Conservation (phyloP, 306 rosid genomes). For the Trifolium pratense region DNA sequence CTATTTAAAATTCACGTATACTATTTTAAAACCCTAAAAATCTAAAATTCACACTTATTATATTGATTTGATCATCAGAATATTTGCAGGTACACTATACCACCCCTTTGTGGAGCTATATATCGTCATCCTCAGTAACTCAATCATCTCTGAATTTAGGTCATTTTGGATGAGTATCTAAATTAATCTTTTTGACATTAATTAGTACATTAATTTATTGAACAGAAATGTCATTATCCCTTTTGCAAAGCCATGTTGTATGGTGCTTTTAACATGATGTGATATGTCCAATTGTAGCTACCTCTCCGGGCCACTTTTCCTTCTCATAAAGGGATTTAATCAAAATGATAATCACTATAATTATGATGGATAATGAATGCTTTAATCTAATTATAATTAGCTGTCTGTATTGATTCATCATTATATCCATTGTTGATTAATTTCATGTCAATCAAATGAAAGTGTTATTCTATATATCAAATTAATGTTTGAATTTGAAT, state of each 20-base stretch:
- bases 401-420: neutral
- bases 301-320: neutral
- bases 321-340: conserved; percentile 4
- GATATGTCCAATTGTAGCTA: conserved; percentile 34
- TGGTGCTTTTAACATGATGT: conserved; percentile 35
- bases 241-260: conserved; percentile 24
- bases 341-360: neutral
- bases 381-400: neutral
- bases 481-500: conserved; percentile 28
- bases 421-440: neutral
- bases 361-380: neutral
- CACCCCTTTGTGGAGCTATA: no score
- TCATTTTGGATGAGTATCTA: no score
- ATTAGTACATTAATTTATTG: conserved; percentile 12
- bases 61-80: no score
- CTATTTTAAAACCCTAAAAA: no score
- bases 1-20: no score
- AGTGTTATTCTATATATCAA: neutral
- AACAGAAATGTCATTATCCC: conserved; percentile 16
- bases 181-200: neutral
- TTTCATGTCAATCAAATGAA: neutral
- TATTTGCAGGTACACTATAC: no score
- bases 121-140: no score
- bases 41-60: no score
- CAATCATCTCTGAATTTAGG: no score